Percentiles rank a stretch among this genome's conserved stretches.
Evolutionary conservation across 2,329 filamentous ascomycete species (phyloP).

Genomic region (Talaromyces sp.): DNA sequence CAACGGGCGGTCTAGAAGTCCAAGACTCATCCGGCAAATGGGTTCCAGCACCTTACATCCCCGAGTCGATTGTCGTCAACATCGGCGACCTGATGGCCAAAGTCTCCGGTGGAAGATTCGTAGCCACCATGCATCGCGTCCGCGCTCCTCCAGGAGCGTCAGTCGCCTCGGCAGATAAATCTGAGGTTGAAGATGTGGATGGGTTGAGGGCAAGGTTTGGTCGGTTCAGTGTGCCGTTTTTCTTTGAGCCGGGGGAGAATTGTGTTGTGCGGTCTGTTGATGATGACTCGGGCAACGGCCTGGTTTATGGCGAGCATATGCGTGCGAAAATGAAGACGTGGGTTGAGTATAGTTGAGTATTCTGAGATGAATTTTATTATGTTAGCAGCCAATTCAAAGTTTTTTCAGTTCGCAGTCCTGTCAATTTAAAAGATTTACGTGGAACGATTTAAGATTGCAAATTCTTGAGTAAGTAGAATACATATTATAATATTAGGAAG

Average conservation of each 20-base stretch:
- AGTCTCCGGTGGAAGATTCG: constrained; percentile 39
- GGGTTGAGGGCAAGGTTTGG: constrained; percentile 15
- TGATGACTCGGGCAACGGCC: constrained; percentile 16
- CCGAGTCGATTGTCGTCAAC: constrained; percentile 41
- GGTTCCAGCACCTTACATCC: constrained; percentile 38
- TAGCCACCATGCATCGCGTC: constrained; percentile 44
- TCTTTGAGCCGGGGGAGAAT: constrained; percentile 43
- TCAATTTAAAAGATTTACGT: too few species aligned
- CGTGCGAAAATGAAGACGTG: constrained; percentile 41
- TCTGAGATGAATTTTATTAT: too few species aligned
- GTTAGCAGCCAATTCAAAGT: too few species aligned
- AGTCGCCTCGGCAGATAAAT: neutral
- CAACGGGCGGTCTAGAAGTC: constrained; percentile 45
- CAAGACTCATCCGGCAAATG: constrained; percentile 38
- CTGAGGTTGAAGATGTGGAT: neutral
- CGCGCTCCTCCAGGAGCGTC: constrained; percentile 20
- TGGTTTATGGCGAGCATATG: constrained; percentile 40
- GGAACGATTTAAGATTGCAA: too few species aligned
- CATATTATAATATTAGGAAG: neutral
- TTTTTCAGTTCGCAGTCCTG: too few species aligned
- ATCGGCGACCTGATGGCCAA: constrained; percentile 41
- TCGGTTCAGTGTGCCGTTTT: constrained; percentile 43
- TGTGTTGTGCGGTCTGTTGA: constrained; percentile 37
- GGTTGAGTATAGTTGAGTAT: constrained; percentile 31
- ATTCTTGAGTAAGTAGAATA: neutral